Percentiles rank a stretch among this genome's conserved stretches.
These are phyloP conservation scores for Epichloe sylvatica DNA, from an alignment of 2,329 filamentous ascomycete genomes.

Conservation along the genomic window DNA sequence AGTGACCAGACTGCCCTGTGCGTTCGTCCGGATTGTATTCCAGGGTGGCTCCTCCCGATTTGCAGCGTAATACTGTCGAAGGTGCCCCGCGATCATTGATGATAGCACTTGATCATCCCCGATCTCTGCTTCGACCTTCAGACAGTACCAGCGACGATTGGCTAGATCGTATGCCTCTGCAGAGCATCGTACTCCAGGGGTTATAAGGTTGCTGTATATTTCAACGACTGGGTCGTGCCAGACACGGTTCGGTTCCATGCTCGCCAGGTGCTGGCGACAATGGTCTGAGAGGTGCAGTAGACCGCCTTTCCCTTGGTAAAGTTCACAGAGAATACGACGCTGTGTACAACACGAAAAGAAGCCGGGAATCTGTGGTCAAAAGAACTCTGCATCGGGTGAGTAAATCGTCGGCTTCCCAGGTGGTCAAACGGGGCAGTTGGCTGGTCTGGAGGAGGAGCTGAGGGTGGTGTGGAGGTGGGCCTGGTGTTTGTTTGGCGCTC, in stretches of 20 bases:
- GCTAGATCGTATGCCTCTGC: conserved; percentile 8
- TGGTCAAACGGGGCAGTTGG: no score
- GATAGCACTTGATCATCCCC: conserved; percentile 1
- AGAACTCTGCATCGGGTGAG: no score
- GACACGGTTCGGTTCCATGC: conserved; percentile 4
- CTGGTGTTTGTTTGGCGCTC: no score
- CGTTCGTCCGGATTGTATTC: conserved; percentile 1
- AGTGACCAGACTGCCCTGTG: neutral
- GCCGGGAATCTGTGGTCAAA: no score
- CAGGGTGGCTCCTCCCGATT: neutral
- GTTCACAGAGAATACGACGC: no score
- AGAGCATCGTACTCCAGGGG: conserved; percentile 2
- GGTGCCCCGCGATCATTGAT: neutral
- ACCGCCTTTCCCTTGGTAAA: no score
- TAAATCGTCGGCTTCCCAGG: no score
- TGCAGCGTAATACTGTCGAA: conserved; percentile 2
- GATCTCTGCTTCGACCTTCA: conserved; percentile 6
- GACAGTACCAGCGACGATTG: conserved; percentile 10
- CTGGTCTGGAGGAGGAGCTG: no score
- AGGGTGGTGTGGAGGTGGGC: no score
- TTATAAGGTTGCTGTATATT: conserved; percentile 6
- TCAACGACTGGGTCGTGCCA: conserved; percentile 8
- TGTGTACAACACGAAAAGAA: no score
- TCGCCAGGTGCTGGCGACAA: neutral
- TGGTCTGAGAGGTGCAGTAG: neutral